Evolutionary conservation across 805 yeast genomes (phyloP).

Genomic region (Hanseniaspora occidentalis): DNA sequence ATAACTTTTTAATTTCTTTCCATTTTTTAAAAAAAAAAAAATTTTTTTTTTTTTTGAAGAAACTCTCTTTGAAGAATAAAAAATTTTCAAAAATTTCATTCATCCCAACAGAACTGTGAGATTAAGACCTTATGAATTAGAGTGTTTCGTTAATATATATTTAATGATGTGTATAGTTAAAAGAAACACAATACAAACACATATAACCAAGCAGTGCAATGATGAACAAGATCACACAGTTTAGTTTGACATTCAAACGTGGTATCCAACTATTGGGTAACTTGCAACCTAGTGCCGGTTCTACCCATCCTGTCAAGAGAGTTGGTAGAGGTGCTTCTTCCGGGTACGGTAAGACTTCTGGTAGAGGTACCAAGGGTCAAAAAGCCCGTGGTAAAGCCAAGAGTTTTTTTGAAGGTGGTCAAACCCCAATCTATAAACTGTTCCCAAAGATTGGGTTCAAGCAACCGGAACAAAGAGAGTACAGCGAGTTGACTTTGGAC

Average conservation of each 20-base stretch:
- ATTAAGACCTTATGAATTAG: no score
- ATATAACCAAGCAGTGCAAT: no score
- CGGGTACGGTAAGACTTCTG: constrained; percentile 86
- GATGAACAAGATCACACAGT: not conserved
- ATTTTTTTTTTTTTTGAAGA: no score
- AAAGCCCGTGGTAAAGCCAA: constrained; percentile 88
- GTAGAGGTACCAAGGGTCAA: constrained; percentile 98
- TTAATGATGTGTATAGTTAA: no score
- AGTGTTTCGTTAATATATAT: no score
- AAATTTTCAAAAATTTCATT: no score
- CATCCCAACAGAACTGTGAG: no score
- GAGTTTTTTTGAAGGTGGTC: constrained; percentile 98
- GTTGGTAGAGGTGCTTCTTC: constrained; percentile 96
- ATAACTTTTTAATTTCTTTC: no score
- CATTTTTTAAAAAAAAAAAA: no score
- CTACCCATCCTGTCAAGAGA: constrained; percentile 31
- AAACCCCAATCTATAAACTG: constrained; percentile 76
- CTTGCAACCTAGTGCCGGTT: not conserved
- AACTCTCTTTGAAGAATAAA: no score
- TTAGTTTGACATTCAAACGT: not conserved
- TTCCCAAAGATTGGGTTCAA: constrained; percentile 85
- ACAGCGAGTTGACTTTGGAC: constrained; percentile 50
- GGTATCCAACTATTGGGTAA: not conserved
- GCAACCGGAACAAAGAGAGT: constrained; percentile 42
- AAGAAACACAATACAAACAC: no score